Evolutionary conservation across 169 alveolate species (phyloP).

Genomic region (Plasmodium cynomolgi): DNA sequence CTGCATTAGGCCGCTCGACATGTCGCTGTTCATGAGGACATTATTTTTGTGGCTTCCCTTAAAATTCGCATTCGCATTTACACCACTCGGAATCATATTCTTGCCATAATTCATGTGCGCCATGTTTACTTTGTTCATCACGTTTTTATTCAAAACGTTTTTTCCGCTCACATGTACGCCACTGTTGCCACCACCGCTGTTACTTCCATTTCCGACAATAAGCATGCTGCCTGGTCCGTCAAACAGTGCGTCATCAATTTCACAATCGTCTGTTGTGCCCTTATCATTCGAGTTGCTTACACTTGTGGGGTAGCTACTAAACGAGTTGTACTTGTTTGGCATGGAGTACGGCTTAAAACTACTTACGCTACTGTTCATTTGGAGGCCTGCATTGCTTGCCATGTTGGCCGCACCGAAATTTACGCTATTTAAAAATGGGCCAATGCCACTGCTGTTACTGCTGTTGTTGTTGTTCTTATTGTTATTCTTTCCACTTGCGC

Average conservation of each 20-base stretch:
- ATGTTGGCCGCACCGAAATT: slow-evolving; percentile 4
- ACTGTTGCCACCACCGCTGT: background rate
- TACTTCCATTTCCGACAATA: background rate
- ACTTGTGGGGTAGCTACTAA: slow-evolving; percentile 9
- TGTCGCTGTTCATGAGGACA: background rate
- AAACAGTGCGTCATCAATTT: slow-evolving; percentile 2
- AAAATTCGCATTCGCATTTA: background rate
- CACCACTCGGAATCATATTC: background rate
- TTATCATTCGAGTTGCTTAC: slow-evolving; percentile 13
- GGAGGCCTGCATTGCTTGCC: background rate
- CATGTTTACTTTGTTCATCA: background rate
- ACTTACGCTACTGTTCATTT: slow-evolving; percentile 14
- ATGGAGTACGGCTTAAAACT: background rate
- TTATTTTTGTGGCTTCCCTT: slow-evolving; percentile 20
- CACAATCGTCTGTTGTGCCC: background rate
- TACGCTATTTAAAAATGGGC: slow-evolving; percentile 9
- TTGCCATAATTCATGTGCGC: slow-evolving; percentile 12
- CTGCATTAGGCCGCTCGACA: slow-evolving; percentile 6
- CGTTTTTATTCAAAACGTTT: slow-evolving; percentile 13
- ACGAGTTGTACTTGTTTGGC: slow-evolving; percentile 18
- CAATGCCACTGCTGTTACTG: background rate
- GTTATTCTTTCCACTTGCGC: background rate
- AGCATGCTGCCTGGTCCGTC: background rate
- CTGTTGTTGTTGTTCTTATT: background rate
- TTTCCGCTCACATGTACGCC: background rate